phyloP scores from a whole-genome alignment of 1,284 basidiomycete species.

The Xanthoconium separans region DNA sequence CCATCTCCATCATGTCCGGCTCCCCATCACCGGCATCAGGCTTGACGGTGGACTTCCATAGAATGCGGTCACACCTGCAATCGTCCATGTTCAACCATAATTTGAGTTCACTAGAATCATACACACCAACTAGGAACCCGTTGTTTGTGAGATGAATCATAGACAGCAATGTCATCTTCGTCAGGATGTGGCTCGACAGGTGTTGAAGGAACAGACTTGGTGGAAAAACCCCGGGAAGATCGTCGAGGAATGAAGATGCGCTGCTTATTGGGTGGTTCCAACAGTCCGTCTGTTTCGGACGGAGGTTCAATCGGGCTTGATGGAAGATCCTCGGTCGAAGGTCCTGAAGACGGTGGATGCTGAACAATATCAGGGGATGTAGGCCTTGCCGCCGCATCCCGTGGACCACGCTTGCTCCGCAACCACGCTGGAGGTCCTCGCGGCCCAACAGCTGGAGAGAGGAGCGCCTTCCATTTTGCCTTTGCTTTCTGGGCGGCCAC shows the following conservation, averaged over 20 bases:
- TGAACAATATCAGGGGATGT: constrained; percentile 28
- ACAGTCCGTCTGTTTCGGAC: constrained; percentile 8
- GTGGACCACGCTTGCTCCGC: constrained; percentile 21
- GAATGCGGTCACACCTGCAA: constrained; percentile 73
- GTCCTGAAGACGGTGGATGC: constrained; percentile 22
- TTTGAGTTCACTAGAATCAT: not conserved
- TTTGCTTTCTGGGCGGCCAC: constrained; percentile 58
- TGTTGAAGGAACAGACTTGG: constrained; percentile 37
- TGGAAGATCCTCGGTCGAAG: constrained; percentile 27
- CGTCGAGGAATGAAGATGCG: constrained; percentile 38
- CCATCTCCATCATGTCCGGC: constrained; percentile 37
- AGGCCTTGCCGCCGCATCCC: constrained; percentile 9
- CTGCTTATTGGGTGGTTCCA: constrained; percentile 28
- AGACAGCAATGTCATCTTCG: constrained; percentile 58
- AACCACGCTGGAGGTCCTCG: constrained; percentile 35
- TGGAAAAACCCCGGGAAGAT: constrained; percentile 36
- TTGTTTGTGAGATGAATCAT: constrained; percentile 75
- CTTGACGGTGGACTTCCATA: constrained; percentile 71
- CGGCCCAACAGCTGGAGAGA: constrained; percentile 37
- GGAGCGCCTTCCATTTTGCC: constrained; percentile 53
- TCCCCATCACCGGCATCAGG: constrained; percentile 40
- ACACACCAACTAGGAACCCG: constrained; percentile 78
- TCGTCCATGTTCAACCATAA: constrained; percentile 2
- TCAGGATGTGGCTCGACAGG: constrained; percentile 35
- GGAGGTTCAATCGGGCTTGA: constrained; percentile 22